A percentile compares a stretch with the other conserved stretches of the same genome.
phyloP scores from a whole-genome alignment of 2,329 filamentous ascomycete species.

The Dactylellina drechsleri region DNA sequence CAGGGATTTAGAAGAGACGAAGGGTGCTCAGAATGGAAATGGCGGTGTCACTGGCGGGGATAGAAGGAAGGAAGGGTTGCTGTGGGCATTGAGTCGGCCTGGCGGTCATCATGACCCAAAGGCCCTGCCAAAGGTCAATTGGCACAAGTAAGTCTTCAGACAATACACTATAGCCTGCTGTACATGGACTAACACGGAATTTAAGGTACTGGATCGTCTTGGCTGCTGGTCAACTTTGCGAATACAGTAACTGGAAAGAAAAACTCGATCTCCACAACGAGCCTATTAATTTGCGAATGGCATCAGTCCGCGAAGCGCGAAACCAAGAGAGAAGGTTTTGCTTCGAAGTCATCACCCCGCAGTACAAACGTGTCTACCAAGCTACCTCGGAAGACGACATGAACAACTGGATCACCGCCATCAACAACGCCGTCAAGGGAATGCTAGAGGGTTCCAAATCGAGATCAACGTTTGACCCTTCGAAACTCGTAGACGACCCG shows the following conservation, averaged over 20 bases:
- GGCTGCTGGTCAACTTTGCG: conserved; percentile 93
- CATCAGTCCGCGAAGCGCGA: conserved; percentile 92
- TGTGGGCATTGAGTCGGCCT: conserved; percentile 93
- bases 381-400: conserved; percentile 98
- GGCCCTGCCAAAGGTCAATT: conserved; percentile 93
- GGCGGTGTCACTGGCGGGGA: conserved; percentile 69
- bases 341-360: conserved; percentile 97
- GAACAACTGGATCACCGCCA: conserved; percentile 93
- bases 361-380: conserved; percentile 95
- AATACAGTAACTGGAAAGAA: conserved; percentile 99
- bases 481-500: conserved; percentile 56
- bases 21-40: conserved; percentile 68
- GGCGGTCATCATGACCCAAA: conserved; percentile 95
- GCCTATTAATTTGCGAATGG: conserved; percentile 95
- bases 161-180: neutral
- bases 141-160: conserved; percentile 83
- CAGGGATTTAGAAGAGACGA: conserved; percentile 84
- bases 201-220: conserved; percentile 95
- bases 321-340: conserved; percentile 95
- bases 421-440: conserved; percentile 96
- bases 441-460: conserved; percentile 84
- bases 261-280: conserved; percentile 97
- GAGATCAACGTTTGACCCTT: conserved; percentile 64
- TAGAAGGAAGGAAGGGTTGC: conserved; percentile 88
- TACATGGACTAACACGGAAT: conserved; percentile 14